These are phyloP conservation scores for Aureobasidium sp. DNA, from an alignment of 2,329 filamentous ascomycete genomes.

Conservation along the genomic window DNA sequence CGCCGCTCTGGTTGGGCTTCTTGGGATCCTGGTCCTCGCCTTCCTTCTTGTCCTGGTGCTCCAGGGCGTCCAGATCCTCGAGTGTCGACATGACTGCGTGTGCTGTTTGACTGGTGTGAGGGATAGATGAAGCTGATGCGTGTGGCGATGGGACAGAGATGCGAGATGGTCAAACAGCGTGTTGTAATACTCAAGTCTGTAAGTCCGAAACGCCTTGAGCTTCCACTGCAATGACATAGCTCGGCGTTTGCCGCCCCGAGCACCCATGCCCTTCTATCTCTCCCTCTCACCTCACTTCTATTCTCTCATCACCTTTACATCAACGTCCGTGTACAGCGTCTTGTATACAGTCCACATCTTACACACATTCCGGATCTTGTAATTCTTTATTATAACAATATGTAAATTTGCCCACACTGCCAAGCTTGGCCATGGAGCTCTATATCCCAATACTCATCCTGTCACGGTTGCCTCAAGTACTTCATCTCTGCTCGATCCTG, in stretches of 20 bases:
- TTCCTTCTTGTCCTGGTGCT: constrained; percentile 67
- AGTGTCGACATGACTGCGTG: constrained; percentile 69
- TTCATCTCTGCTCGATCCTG: constrained; percentile 45
- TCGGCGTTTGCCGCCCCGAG: not conserved
- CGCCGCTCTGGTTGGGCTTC: constrained; percentile 48
- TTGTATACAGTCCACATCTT: not conserved
- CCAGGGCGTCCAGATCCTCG: constrained; percentile 84
- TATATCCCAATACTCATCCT: constrained; percentile 16
- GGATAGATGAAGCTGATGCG: not conserved
- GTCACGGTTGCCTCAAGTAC: constrained; percentile 24
- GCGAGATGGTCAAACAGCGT: not conserved
- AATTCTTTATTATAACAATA: too few species aligned
- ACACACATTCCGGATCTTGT: too few species aligned
- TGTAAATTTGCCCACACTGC: not conserved
- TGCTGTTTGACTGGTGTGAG: not conserved
- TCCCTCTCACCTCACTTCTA: not conserved
- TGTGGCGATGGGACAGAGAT: not conserved
- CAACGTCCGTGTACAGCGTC: too few species aligned
- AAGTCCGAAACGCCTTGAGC: constrained; percentile 4
- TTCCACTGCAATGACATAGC: constrained; percentile 5
- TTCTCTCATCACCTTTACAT: not conserved
- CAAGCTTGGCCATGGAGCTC: not conserved
- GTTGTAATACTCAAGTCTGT: not conserved
- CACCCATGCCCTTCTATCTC: not conserved
- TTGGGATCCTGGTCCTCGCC: constrained; percentile 57